Percentiles rank a stretch among this genome's conserved stretches.
Conservation (phyloP, 2,329 filamentous ascomycete genomes). For the Chaetomium olivaceum region DNA sequence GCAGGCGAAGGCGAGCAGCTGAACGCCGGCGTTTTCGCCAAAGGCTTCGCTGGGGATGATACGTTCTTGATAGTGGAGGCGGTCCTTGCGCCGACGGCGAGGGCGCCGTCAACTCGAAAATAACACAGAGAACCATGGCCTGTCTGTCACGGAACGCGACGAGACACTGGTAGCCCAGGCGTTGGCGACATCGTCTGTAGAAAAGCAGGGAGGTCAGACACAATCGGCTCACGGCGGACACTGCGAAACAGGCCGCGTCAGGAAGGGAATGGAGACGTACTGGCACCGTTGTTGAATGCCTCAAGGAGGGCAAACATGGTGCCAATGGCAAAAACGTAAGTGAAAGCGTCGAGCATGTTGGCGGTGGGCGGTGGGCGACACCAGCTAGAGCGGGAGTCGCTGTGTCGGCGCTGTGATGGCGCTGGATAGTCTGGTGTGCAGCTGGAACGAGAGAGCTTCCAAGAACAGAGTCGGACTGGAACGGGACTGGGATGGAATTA, state of each 20-base stretch:
- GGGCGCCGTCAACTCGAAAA: conserved; percentile 68
- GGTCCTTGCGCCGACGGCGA: conserved; percentile 67
- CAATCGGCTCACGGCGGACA: background rate
- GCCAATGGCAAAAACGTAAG: conserved; percentile 16
- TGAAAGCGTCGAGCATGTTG: conserved; percentile 14
- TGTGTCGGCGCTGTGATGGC: background rate
- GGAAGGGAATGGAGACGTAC: background rate
- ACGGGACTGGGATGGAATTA: background rate
- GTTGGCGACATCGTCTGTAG: conserved; percentile 77
- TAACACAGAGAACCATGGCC: conserved; percentile 64
- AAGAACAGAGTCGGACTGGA: background rate
- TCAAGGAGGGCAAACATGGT: conserved; percentile 15
- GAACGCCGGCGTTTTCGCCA: conserved; percentile 61
- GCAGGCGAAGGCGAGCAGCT: conserved; percentile 67
- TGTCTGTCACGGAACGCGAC: conserved; percentile 70
- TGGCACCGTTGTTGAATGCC: conserved; percentile 18
- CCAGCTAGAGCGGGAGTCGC: background rate
- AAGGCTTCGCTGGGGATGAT: conserved; percentile 66
- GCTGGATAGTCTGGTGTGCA: background rate
- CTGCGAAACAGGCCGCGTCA: background rate
- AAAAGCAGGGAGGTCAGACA: background rate
- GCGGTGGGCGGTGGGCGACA: background rate
- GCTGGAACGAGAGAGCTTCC: background rate
- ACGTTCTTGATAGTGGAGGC: conserved; percentile 78
- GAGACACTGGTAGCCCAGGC: conserved; percentile 80